Evolutionary conservation across 345 rosid genomes (phyloP), one percentile per base, ranked within the genome.

Genomic region (Sapria himalayana): DNA sequence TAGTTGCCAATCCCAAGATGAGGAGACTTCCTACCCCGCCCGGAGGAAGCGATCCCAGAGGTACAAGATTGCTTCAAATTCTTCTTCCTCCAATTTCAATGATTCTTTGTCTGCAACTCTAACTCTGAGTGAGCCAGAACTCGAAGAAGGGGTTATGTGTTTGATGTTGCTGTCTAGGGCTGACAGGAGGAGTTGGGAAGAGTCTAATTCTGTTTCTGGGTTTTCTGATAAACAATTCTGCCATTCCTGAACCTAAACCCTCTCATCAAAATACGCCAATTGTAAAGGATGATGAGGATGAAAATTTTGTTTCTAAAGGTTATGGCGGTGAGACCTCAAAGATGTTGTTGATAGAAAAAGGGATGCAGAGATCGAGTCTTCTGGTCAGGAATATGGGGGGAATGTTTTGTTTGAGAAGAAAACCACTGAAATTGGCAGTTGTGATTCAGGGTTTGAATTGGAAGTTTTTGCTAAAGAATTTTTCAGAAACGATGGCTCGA

Each of bases 141-240:
- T 43, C 13, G 41, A 61, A 54, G 71, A 73, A 21, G 74, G 47
- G 4, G 82, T 79, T 2, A 33, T 38, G 19, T 51, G 69, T 51
- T 69, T 80, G 72, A 56, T 80, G 47, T 54, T 73, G 47, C 31
- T 80, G 16, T 76, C 93, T 37, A 55, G 55, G 51, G 62, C 60
- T 52, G 55, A 42, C n/a, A n/a, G n/a, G 1, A 37, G 15, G 19
- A 13, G 45, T 25, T 35, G 50, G 53, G 45, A 45, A n/a, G 58
- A 35, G 21, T 16, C 41, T 17, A 61, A 46, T 41, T 45, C 51
- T 9, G 49, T 41, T 44, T 66, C 57, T 2, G 71, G 60, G 15
- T 63, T 71, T 16, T 66, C 68, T 43, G 63, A 59, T 33, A 70
- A 66, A n/a, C 46, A 54, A 53, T 46, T 55, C 63, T 41, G 40